A percentile compares a stretch with the other conserved stretches of the same genome.
These are phyloP conservation scores for Gyrodon lividus DNA, from an alignment of 768 basidiomycete genomes.

Conservation along the genomic window DNA sequence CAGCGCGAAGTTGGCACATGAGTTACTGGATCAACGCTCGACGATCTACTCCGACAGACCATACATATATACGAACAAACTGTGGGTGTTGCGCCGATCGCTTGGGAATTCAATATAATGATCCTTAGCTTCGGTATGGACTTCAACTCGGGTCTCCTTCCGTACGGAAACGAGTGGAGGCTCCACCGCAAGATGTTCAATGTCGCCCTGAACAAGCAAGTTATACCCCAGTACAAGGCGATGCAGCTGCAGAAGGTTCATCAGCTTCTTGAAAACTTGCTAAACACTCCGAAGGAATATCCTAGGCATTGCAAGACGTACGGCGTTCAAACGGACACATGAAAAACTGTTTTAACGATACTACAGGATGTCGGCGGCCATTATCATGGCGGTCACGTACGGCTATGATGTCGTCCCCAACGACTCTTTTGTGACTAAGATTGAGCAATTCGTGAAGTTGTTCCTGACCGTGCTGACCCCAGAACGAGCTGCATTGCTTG, in stretches of 20 bases:
- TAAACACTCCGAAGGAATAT: conserved; percentile 17
- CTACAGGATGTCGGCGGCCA: conserved; percentile 22
- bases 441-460: conserved; percentile 11
- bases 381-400: conserved; percentile 25
- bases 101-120: background rate
- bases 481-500: conserved; percentile 21
- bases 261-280: conserved; percentile 24
- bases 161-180: conserved; percentile 30
- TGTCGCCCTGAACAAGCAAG: conserved; percentile 17
- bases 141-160: conserved; percentile 29
- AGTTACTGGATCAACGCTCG: conserved; percentile 27
- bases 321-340: conserved; percentile 10
- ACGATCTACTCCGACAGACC: conserved; percentile 29
- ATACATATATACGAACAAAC: conserved; percentile 16
- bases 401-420: conserved; percentile 27
- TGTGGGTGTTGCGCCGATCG: conserved; percentile 9
- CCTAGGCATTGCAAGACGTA: conserved; percentile 20
- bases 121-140: conserved; percentile 27
- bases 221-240: conserved; percentile 9
- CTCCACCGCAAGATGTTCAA: conserved; percentile 30
- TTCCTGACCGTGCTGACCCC: conserved; percentile 15
- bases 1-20: conserved; percentile 18
- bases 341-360: background rate
- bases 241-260: conserved; percentile 19
- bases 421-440: conserved; percentile 27